phyloP scores from a whole-genome alignment of 768 basidiomycete species.

The Mycena chlorophos region DNA sequence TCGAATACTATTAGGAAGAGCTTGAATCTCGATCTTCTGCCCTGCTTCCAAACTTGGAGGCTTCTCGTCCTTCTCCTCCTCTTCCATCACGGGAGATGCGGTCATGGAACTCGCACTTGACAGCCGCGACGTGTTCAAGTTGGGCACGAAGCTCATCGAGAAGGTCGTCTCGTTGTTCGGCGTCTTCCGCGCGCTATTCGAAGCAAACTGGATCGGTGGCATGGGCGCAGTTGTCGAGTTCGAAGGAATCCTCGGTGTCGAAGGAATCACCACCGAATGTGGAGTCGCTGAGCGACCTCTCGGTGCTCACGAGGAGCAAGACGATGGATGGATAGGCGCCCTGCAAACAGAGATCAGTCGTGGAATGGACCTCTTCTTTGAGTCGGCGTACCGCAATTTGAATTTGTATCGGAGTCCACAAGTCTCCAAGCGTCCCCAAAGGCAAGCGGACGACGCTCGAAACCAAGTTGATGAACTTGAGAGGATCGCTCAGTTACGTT shows the following conservation, averaged over 20 bases:
- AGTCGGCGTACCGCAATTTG: slow-evolving; percentile 16
- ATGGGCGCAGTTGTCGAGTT: neutral
- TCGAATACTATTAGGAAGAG: too few species aligned
- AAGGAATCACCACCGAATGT: slow-evolving; percentile 5
- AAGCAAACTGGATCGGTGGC: neutral
- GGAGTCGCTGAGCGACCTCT: slow-evolving; percentile 7
- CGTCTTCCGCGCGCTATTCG: neutral
- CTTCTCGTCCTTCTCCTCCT: neutral
- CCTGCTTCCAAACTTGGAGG: too few species aligned
- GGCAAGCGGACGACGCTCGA: slow-evolving; percentile 12
- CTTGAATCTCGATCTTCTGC: too few species aligned
- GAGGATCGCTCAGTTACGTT: neutral
- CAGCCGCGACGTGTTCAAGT: neutral
- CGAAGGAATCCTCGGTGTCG: neutral
- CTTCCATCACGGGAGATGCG: neutral
- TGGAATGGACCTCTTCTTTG: neutral
- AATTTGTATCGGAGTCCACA: slow-evolving; percentile 17
- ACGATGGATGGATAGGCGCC: slow-evolving; percentile 16
- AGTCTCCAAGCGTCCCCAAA: slow-evolving; percentile 17
- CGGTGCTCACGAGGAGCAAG: slow-evolving; percentile 9
- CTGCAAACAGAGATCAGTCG: neutral
- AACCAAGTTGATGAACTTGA: slow-evolving; percentile 11
- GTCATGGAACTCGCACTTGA: neutral
- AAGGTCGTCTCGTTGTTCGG: neutral
- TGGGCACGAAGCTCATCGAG: neutral